These are phyloP conservation scores for Candida frijolesensis DNA, from an alignment of 1,139 yeast genomes.

Conservation along the genomic window DNA sequence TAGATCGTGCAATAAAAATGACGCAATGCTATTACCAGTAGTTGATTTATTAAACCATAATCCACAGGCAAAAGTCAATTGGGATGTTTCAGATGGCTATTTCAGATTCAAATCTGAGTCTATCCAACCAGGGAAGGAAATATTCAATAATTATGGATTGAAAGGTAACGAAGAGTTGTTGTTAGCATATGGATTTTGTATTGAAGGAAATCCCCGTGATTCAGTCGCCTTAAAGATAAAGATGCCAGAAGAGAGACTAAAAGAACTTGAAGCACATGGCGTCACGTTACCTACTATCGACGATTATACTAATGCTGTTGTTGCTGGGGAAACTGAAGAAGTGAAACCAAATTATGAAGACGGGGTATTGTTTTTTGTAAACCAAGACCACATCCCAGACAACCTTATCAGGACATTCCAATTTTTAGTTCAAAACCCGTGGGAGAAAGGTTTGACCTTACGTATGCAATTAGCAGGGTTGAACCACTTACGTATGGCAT, in stretches of 20 bases:
- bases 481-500: conserved; percentile 54
- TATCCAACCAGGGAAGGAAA: conserved; percentile 40
- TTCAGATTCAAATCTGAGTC: conserved; percentile 36
- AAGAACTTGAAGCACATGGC: conserved; percentile 38
- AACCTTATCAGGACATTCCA: conserved; percentile 54
- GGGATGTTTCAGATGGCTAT: conserved; percentile 44
- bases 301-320: conserved; percentile 50
- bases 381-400: conserved; percentile 43
- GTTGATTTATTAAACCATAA: conserved; percentile 79
- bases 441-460: conserved; percentile 44
- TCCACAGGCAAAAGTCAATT: conserved; percentile 61
- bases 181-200: conserved; percentile 68
- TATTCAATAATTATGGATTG: conserved; percentile 82
- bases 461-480: conserved; percentile 63
- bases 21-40: conserved; percentile 75
- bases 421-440: conserved; percentile 45
- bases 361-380: conserved; percentile 49
- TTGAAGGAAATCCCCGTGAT: conserved; percentile 64
- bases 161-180: conserved; percentile 80
- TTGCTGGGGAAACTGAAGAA: conserved; percentile 16
- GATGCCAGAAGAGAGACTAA: conserved; percentile 39
- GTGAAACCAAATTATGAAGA: conserved; percentile 24
- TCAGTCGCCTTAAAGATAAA: conserved; percentile 59
- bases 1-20: conserved; percentile 31
- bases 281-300: conserved; percentile 47